Evolutionary conservation across 345 rosid genomes (phyloP).

Genomic region (Syzygium jambos): DNA sequence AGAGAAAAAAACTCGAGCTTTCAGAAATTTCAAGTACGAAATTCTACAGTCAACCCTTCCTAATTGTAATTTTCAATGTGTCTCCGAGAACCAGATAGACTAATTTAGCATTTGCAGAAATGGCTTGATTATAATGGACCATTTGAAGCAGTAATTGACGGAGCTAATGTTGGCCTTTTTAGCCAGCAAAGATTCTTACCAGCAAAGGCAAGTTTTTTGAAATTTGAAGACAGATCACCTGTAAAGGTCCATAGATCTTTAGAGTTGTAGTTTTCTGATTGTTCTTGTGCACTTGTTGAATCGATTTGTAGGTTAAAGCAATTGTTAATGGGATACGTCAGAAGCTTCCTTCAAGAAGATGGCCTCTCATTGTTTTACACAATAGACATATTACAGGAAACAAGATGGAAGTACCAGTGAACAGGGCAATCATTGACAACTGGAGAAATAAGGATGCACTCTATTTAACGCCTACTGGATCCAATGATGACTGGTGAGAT

Average conservation of each 20-base stretch:
- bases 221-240: not conserved
- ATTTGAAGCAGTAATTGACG: slow-evolving; percentile 64
- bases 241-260: not conserved
- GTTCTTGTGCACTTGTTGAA: not conserved
- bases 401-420: slow-evolving; percentile 32
- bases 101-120: slow-evolving; percentile 30
- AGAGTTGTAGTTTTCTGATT: not conserved
- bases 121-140: slow-evolving; percentile 71
- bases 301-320: slow-evolving; percentile 33
- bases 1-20: slow-evolving; percentile 47
- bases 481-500: slow-evolving; percentile 72
- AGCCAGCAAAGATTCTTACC: slow-evolving; percentile 40
- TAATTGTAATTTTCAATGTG: not conserved
- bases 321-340: slow-evolving; percentile 51
- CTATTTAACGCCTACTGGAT: slow-evolving; percentile 62
- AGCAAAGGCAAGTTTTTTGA: slow-evolving; percentile 28
- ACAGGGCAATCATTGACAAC: slow-evolving; percentile 39
- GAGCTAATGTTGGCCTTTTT: slow-evolving; percentile 56
- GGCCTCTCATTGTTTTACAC: slow-evolving; percentile 69
- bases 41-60: not conserved
- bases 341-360: slow-evolving; percentile 45
- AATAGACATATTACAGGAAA: slow-evolving; percentile 34
- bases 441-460: slow-evolving; percentile 60
- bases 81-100: not conserved
- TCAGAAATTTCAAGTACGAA: slow-evolving; percentile 53